A percentile compares a stretch with the other conserved stretches of the same genome.
Evolutionary conservation across 805 yeast species (phyloP).

Genomic region (Suhomyces prunicola): DNA sequence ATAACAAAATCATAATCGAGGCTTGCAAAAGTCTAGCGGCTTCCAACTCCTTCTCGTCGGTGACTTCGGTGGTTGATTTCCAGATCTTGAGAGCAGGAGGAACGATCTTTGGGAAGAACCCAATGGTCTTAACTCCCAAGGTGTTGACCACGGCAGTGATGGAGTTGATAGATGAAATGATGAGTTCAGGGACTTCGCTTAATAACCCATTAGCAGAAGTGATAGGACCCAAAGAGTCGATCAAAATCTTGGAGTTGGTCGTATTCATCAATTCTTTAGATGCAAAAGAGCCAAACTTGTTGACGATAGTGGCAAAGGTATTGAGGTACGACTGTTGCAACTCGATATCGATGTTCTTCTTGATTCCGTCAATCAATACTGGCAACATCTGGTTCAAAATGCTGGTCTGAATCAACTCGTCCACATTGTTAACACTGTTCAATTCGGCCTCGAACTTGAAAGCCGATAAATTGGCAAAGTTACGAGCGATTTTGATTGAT

Average conservation of each 20-base stretch:
- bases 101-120: constrained; percentile 79
- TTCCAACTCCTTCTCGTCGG: constrained; percentile 17
- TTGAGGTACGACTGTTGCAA: constrained; percentile 70
- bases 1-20: constrained; percentile 65
- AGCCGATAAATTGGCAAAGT: constrained; percentile 59
- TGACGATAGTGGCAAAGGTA: constrained; percentile 58
- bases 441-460: constrained; percentile 70
- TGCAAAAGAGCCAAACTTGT: constrained; percentile 49
- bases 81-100: constrained; percentile 69
- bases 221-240: constrained; percentile 47
- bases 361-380: constrained; percentile 41
- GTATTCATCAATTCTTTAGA: constrained; percentile 26
- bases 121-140: constrained; percentile 83
- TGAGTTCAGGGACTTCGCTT: constrained; percentile 55
- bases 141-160: constrained; percentile 67
- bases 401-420: constrained; percentile 44
- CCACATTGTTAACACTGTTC: constrained; percentile 33
- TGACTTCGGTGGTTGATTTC: constrained; percentile 27
- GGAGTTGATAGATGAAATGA: constrained; percentile 70
- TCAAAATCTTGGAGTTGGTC: constrained; percentile 45
- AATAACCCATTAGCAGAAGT: constrained; percentile 52
- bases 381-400: constrained; percentile 54
- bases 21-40: constrained; percentile 52
- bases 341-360: constrained; percentile 38
- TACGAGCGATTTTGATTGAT: constrained; percentile 54